Base-by-base conservation (phyloP, 352 stramenopile species). In the Globisporangium middletonii region DNA sequence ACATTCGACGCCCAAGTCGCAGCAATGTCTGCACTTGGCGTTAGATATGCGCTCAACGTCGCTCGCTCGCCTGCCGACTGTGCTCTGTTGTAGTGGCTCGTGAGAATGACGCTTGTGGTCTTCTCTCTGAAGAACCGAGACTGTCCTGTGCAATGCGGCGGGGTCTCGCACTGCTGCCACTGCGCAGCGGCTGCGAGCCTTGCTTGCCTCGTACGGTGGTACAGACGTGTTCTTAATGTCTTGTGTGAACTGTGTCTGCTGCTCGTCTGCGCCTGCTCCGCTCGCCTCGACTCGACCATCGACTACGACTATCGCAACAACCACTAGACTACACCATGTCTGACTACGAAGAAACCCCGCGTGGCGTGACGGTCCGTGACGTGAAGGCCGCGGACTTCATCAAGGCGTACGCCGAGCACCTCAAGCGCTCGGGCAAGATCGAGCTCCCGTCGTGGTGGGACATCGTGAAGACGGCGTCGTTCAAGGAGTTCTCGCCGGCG, bases 361-460 rank as follows among this genome's bases (percentile, higher is more conserved):
- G 77, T 71, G 96, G 94, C 79, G 96, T 99, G 69, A 98, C 94
- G 67, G 97, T 99, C 48, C 92, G 96, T 73, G 97, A 99, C 72
- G 95, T 99, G 57, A 88, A 92, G 72, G 77, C 97, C 56, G 87
- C 89, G 71, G 89, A 97, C 61, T 99, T 99, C 80, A 99, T 99
- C 76, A 91, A 97, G 79, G 91, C 95, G 53, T 99, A 99, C 78
- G 97, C 97, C 38, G 94, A 98, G 79, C 96, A 99, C 79, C 85
- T 99, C 62, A 99, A 99, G 86, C 98, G 98, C 71, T 98, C 94
- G 46, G 96, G 97, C 70, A 98, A 98, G 79, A 98, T 99, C 69
- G 95, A 99, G 76, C 84, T 99, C 55, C 97, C 97, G 56, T 94
- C 95, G 42, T 99, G 96, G 96, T 94, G 90, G 70, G 96, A 99